Percentiles rank a stretch among this genome's conserved stretches.
phyloP scores from a whole-genome alignment of 495 filamentous ascomycete genomes.

The Saxispiralis lemnorum region DNA sequence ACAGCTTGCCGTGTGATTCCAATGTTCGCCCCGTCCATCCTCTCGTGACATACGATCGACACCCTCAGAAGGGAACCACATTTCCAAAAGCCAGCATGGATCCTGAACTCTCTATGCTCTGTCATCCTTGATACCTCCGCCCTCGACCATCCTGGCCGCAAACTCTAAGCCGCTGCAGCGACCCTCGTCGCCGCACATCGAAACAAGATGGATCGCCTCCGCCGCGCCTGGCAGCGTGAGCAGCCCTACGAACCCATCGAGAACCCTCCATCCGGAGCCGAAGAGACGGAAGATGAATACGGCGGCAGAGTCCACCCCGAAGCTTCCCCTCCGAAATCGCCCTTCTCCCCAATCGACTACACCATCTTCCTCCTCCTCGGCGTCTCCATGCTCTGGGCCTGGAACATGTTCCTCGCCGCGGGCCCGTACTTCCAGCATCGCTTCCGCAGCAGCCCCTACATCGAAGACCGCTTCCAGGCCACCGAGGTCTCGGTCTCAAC shows the following conservation, averaged over 20 bases:
- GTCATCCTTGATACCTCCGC: no score
- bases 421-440: constrained; percentile 81
- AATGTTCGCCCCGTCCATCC: no score
- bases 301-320: not conserved
- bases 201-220: constrained; percentile 21
- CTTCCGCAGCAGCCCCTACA: constrained; percentile 51
- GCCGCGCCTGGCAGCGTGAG: constrained; percentile 12
- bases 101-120: no score
- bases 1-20: no score
- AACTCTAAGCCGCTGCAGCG: no score
- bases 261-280: constrained; percentile 17
- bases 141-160: no score
- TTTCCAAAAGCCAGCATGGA: no score
- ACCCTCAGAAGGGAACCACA: no score
- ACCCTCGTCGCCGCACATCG: no score
- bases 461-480: constrained; percentile 66
- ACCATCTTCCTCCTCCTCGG: constrained; percentile 71
- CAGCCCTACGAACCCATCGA: constrained; percentile 22
- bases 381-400: constrained; percentile 89
- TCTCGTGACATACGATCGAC: no score
- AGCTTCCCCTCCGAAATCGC: not conserved
- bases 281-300: constrained; percentile 8
- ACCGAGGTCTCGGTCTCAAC: constrained; percentile 76
- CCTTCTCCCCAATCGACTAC: constrained; percentile 53
- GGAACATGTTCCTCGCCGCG: constrained; percentile 98